phyloP scores from a whole-genome alignment of 129 eudicot genomes.

The Centaurea solstitialis region DNA sequence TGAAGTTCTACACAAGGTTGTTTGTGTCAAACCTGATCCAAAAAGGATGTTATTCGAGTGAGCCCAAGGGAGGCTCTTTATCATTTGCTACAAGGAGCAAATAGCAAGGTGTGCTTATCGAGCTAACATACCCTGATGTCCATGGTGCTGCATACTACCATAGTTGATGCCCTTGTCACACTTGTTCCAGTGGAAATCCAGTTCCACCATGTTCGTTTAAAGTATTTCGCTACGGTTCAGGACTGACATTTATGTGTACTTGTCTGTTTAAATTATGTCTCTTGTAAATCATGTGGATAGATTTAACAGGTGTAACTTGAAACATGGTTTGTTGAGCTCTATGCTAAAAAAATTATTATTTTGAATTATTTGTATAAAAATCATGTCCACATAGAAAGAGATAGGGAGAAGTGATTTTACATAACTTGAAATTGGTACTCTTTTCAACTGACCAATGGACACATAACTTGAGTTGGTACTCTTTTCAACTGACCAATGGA shows the following conservation, averaged over 20 bases:
- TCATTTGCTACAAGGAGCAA: too few relatives aligned
- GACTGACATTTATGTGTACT: background rate
- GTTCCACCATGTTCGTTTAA: background rate
- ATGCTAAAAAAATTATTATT: background rate
- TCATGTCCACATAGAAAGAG: background rate
- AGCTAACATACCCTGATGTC: background rate
- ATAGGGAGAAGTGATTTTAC: background rate
- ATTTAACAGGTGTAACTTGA: background rate
- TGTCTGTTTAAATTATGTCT: background rate
- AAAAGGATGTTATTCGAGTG: background rate
- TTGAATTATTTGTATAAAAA: background rate
- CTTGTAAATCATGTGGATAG: background rate
- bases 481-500: background rate
- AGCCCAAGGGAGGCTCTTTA: background rate
- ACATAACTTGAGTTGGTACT: background rate
- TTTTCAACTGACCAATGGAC: background rate
- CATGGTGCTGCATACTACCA: conserved; percentile 3
- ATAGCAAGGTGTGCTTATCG: background rate
- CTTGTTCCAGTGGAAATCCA: background rate
- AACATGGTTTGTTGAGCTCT: background rate
- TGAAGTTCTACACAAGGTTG: background rate
- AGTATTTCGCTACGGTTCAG: background rate
- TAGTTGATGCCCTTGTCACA: background rate
- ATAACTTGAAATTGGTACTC: background rate
- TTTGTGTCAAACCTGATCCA: background rate